These are phyloP conservation scores for Gaertneriomyces semiglobifer DNA, from an alignment of 192 early-diverging fungal genomes.

Conservation along the genomic window DNA sequence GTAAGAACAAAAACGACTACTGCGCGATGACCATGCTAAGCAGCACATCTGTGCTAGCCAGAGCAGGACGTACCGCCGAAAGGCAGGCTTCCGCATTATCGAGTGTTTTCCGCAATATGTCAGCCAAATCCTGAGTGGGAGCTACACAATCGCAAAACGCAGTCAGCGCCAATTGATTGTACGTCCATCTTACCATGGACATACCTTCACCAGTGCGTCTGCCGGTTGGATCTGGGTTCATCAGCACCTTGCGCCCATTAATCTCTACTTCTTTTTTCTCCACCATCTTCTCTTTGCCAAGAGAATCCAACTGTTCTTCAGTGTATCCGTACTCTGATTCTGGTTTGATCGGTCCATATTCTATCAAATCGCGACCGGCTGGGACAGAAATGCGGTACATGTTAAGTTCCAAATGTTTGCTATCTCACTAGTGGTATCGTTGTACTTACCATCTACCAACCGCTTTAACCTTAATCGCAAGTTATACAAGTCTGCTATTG, in stretches of 20 bases:
- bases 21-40: background rate
- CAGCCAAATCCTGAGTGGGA: constrained; percentile 36
- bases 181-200: constrained; percentile 5
- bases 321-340: constrained; percentile 53
- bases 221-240: constrained; percentile 57
- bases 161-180: background rate
- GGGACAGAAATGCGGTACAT: background rate
- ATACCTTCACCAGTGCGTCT: constrained; percentile 51
- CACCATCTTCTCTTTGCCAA: constrained; percentile 28
- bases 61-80: constrained; percentile 13
- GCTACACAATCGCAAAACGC: constrained; percentile 26
- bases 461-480: constrained; percentile 34
- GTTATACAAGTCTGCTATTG: constrained; percentile 38
- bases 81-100: constrained; percentile 39
- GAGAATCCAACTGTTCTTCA: constrained; percentile 54
- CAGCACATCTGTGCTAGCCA: background rate
- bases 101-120: constrained; percentile 39
- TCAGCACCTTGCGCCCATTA: constrained; percentile 40
- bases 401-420: background rate
- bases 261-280: constrained; percentile 30
- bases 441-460: constrained; percentile 41
- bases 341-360: constrained; percentile 50
- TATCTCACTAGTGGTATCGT: background rate
- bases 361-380: constrained; percentile 51
- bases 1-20: background rate